Evolutionary conservation across 768 basidiomycete genomes (phyloP), one percentile per base, ranked within the genome.

Genomic region (Mycena galopus): DNA sequence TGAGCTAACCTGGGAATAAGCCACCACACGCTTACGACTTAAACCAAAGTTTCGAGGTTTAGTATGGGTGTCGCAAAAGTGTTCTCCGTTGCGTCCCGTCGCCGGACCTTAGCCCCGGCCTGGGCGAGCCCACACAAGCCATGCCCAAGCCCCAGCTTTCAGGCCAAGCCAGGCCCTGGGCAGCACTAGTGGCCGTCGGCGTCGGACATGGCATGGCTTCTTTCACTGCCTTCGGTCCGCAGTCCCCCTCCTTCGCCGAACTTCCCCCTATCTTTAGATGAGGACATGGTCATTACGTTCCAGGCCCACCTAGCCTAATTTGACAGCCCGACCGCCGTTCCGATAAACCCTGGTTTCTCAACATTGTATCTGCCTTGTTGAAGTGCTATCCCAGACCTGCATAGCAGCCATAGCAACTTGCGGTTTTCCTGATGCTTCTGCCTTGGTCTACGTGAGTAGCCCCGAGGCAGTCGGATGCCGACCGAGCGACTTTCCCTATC

Each of bases 331-430:
- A 62, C 47, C 42, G 47, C 60, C 29, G 60, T 62, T 47, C 60
- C 60, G 42, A 62, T 62, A 62, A 62, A 39, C 59, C 60, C 60
- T 44, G 60, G 32, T 61, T 47, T 61, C 42, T 61, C 60, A 47
- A 47, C 58, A 60, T 42, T 60, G 42, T 62, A 42, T 62, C 42
- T 62, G 29, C 42, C 29, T 62, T 29, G 60, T 44, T 62, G n/a
- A n/a, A n/a, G n/a, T n/a, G n/a, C n/a, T n/a, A n/a, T n/a, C n/a
- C n/a, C n/a, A n/a, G n/a, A n/a, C n/a, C n/a, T n/a, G n/a, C n/a
- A n/a, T n/a, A n/a, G n/a, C n/a, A n/a, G n/a, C n/a, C n/a, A n/a
- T n/a, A n/a, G n/a, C n/a, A n/a, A n/a, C n/a, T n/a, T n/a, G n/a
- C n/a, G n/a, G n/a, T n/a, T n/a, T n/a, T n/a, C n/a, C n/a, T n/a